Evolutionary conservation across 192 early-diverging fungal species (phyloP).

Genomic region (Coemansia sp.): DNA sequence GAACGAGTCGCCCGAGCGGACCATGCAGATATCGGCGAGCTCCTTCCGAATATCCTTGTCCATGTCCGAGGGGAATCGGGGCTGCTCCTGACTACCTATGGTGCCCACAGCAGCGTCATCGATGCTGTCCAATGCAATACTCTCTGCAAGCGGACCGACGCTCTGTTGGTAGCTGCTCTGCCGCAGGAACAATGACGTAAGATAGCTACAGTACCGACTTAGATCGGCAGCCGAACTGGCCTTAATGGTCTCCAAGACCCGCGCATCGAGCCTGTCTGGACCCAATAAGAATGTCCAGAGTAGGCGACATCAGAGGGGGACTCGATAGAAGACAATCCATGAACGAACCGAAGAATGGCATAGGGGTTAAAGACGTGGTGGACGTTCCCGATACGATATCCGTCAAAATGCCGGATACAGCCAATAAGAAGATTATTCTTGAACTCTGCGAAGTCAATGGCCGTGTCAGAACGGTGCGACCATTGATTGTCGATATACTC

Average conservation of each 20-base stretch:
- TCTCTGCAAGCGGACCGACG: neutral
- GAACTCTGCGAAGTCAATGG: neutral
- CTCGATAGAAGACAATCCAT: neutral
- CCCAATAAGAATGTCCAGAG: neutral
- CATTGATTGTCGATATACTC: neutral
- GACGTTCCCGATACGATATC: slow-evolving; percentile 4
- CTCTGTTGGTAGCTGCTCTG: neutral
- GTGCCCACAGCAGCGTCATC: neutral
- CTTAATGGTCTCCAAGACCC: neutral
- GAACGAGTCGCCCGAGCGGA: neutral
- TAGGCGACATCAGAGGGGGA: neutral
- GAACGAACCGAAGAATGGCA: neutral
- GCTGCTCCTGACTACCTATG: neutral
- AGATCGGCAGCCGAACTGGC: neutral
- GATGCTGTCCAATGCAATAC: neutral
- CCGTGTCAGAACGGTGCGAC: neutral
- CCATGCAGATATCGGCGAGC: neutral
- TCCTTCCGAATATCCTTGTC: neutral
- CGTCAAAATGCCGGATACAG: slow-evolving; percentile 4
- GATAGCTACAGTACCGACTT: neutral
- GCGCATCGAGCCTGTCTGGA: neutral
- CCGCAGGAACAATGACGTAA: neutral
- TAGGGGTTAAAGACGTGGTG: neutral
- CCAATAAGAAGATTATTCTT: neutral
- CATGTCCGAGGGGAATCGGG: neutral